Conservation (phyloP, 768 basidiomycete species). For the Vararia minispora region DNA sequence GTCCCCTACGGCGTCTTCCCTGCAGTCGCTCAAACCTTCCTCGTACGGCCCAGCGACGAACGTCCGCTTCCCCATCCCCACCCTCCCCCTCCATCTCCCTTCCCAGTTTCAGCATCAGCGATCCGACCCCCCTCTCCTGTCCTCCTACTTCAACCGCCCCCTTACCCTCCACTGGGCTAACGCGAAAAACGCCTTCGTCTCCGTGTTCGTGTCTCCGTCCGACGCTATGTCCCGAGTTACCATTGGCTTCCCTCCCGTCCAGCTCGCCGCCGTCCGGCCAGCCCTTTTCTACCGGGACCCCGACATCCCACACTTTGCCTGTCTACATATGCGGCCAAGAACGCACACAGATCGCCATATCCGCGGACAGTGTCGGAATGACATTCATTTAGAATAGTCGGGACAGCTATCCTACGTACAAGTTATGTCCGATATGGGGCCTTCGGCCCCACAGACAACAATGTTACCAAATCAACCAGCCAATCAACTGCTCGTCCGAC, state of each 20-base stretch:
- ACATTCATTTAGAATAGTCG: too few relatives aligned
- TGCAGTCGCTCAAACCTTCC: slow-evolving; percentile 51
- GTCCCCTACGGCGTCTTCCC: slow-evolving; percentile 58
- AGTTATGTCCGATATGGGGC: too few relatives aligned
- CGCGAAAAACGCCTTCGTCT: slow-evolving; percentile 43
- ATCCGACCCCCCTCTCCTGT: slow-evolving; percentile 39
- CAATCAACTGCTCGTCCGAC: too few relatives aligned
- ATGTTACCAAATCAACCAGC: too few relatives aligned
- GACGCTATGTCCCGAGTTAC: too few relatives aligned
- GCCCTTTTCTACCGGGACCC: too few relatives aligned
- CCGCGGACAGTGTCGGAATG: too few relatives aligned
- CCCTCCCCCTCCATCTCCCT: not conserved
- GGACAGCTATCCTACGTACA: too few relatives aligned
- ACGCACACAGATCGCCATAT: too few relatives aligned
- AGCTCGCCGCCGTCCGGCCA: slow-evolving; percentile 39
- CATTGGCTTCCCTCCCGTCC: slow-evolving; percentile 34
- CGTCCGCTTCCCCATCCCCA: not conserved
- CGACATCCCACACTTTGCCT: too few relatives aligned
- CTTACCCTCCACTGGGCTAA: slow-evolving; percentile 57
- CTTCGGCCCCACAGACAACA: too few relatives aligned
- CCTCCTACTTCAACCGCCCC: slow-evolving; percentile 40
- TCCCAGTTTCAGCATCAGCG: slow-evolving; percentile 53
- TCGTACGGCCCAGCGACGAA: slow-evolving; percentile 50
- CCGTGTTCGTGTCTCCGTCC: slow-evolving; percentile 40
- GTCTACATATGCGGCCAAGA: too few relatives aligned